phyloP scores from a whole-genome alignment of 2,329 filamentous ascomycete genomes.

The Trichophyton simii region DNA sequence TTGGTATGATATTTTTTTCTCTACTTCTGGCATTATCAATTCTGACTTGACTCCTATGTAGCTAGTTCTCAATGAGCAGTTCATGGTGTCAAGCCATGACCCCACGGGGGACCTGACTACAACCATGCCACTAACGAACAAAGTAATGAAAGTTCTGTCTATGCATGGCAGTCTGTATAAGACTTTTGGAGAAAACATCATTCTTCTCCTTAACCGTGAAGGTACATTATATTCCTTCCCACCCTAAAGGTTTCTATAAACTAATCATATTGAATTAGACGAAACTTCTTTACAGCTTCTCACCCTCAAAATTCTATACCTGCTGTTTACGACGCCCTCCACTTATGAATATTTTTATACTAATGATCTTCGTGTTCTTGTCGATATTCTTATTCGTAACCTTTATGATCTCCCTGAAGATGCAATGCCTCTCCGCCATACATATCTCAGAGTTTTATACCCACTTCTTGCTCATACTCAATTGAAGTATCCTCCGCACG shows the following conservation, averaged over 20 bases:
- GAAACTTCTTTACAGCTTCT: constrained; percentile 88
- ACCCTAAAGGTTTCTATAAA: background rate
- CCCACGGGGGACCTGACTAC: constrained; percentile 25
- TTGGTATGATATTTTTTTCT: constrained; percentile 47
- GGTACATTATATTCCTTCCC: constrained; percentile 30
- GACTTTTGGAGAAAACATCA: constrained; percentile 96
- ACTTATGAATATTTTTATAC: constrained; percentile 99
- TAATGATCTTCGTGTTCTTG: constrained; percentile 83
- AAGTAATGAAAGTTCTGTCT: constrained; percentile 83
- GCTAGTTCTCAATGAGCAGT: constrained; percentile 96
- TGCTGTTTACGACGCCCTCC: constrained; percentile 80
- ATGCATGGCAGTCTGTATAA: constrained; percentile 69
- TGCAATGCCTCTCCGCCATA: constrained; percentile 61
- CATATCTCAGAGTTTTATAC: constrained; percentile 84
- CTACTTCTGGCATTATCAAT: constrained; percentile 35
- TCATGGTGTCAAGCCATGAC: constrained; percentile 67
- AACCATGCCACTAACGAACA: constrained; percentile 60
- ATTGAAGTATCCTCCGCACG: constrained; percentile 71
- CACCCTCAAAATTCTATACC: constrained; percentile 90
- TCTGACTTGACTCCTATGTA: constrained; percentile 28
- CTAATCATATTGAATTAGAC: constrained; percentile 28
- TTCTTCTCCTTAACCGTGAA: constrained; percentile 86
- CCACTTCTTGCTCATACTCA: constrained; percentile 87
- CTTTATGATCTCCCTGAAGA: constrained; percentile 90
- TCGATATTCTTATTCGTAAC: constrained; percentile 94